These are phyloP conservation scores for Neurospora sp. DNA, from an alignment of 495 filamentous ascomycete species.

Conservation along the genomic window DNA sequence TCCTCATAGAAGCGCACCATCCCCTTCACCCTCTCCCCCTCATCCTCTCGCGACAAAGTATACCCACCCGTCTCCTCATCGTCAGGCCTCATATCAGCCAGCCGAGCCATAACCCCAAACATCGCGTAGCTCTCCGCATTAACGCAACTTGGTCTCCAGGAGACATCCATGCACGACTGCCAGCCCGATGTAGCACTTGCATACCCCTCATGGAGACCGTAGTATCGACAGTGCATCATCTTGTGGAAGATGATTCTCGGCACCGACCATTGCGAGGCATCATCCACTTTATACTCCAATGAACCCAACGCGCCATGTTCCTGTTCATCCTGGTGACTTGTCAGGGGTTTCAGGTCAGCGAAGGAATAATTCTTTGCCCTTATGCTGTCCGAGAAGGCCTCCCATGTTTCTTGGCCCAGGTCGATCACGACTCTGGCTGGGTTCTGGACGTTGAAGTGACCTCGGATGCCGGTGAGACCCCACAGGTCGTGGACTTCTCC, in stretches of 20 bases:
- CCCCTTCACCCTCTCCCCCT: neutral
- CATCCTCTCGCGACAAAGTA: neutral
- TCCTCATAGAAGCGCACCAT: neutral
- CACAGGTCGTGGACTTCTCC: neutral
- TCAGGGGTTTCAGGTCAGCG: neutral
- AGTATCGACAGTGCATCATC: neutral
- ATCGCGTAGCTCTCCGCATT: neutral
- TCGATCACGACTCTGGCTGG: neutral
- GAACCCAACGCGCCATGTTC: too few species aligned
- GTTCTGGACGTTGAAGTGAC: neutral
- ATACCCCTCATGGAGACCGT: neutral
- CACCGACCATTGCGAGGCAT: neutral
- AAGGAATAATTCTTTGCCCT: neutral
- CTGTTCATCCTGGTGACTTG: too few species aligned
- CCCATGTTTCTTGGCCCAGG: neutral
- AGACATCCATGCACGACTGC: neutral
- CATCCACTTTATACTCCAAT: neutral
- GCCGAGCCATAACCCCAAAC: neutral
- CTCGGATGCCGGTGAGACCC: neutral
- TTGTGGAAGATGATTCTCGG: neutral
- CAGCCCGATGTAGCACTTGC: neutral
- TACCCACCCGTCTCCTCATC: neutral
- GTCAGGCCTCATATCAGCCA: neutral
- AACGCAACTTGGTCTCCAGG: neutral
- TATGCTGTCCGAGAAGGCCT: neutral